Evolutionary conservation across 2,329 filamentous ascomycete species (phyloP), one percentile per base, ranked within the genome.

Genomic region (Ophiostoma fasciatum): DNA sequence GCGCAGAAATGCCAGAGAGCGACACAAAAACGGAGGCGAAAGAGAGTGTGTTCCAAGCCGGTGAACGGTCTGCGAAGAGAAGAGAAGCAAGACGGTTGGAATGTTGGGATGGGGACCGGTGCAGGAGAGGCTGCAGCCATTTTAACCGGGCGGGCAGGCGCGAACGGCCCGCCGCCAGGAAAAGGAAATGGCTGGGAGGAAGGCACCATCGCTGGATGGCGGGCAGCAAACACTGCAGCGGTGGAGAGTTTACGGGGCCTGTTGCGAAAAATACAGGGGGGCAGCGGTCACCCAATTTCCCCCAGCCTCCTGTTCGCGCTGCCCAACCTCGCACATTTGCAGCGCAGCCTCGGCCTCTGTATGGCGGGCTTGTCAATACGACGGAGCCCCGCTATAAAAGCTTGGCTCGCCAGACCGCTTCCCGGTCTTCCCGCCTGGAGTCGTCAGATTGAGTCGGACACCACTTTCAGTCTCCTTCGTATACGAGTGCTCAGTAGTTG

Each of bases 281-380:
- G n/a, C n/a, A n/a, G n/a, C n/a, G n/a, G n/a, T n/a, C n/a, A n/a
- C n/a, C n/a, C n/a, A n/a, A 37, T 37, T 35, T 40, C 35, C 28
- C 38, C 38, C 35, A 37, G 26, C 35, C 38, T 35, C 38, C 38
- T 23, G 7, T 7, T 25, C 14, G 13, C 12, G n/a, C 25, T 17
- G 23, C 38, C 38, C 38, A 40, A 36, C 38, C 38, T 40, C 38
- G 35, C 23, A 20, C 14, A 17, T 40, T 40, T 36, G 8, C 17
- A 37, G 18, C 27, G 35, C 17, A 25, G 35, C 17, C 22, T 26
- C 14, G 14, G 27, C 32, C 23, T 34, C 32, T 18, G n/a, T n/a
- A n/a, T n/a, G n/a, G n/a, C n/a, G n/a, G n/a, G n/a, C n/a, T n/a
- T n/a, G n/a, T n/a, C n/a, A n/a, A n/a, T n/a, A n/a, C n/a, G n/a